These are phyloP conservation scores for Stromatinia cepivora DNA, from an alignment of 2,329 filamentous ascomycete species.

Conservation along the genomic window DNA sequence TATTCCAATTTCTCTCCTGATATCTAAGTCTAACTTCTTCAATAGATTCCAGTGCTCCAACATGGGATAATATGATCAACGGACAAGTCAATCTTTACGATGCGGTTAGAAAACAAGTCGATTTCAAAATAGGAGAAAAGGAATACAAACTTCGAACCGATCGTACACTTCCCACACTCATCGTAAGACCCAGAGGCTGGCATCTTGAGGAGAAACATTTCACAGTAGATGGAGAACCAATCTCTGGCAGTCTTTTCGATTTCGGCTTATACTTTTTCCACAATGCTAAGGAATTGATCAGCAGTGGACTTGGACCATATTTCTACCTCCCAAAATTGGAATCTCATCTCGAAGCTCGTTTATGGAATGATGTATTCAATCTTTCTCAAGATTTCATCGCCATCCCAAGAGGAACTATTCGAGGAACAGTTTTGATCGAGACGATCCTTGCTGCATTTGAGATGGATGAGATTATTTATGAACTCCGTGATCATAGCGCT, in stretches of 20 bases:
- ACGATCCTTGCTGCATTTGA: constrained; percentile 97
- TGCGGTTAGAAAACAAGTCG: constrained; percentile 87
- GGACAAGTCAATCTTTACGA: constrained; percentile 98
- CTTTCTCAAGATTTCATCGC: constrained; percentile 90
- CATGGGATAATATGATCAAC: constrained; percentile 99
- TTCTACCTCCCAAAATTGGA: constrained; percentile 99
- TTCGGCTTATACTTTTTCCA: constrained; percentile 99
- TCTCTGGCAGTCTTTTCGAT: constrained; percentile 90
- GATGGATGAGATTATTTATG: constrained; percentile 99
- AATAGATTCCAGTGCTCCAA: constrained; percentile 87
- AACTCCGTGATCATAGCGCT: constrained; percentile 92
- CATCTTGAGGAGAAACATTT: constrained; percentile 98
- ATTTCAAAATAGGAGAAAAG: constrained; percentile 94
- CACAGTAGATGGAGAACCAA: constrained; percentile 90
- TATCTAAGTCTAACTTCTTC: constrained; percentile 21
- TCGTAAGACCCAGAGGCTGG: constrained; percentile 94
- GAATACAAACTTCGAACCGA: constrained; percentile 97
- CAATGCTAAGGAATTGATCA: constrained; percentile 87
- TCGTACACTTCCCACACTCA: constrained; percentile 81
- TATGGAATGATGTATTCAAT: constrained; percentile 99
- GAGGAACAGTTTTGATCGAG: constrained; percentile 94
- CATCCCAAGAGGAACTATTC: constrained; percentile 86
- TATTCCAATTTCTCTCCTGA: background rate
- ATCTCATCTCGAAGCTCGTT: constrained; percentile 90
- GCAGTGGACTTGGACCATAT: constrained; percentile 85